Conservation (phyloP, 2,329 filamentous ascomycete species). For the Fusarium temperatum region DNA sequence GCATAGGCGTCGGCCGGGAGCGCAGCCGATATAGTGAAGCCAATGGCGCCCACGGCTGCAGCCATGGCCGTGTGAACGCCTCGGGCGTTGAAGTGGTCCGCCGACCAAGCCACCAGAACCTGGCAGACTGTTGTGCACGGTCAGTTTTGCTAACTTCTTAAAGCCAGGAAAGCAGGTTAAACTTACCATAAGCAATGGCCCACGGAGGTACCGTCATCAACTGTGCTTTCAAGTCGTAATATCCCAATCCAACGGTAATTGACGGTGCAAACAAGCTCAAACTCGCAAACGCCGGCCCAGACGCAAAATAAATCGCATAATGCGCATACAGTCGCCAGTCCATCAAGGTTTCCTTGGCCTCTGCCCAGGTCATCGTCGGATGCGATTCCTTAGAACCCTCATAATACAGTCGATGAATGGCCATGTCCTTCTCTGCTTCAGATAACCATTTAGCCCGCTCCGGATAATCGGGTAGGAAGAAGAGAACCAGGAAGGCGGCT, state of each 20-base stretch:
- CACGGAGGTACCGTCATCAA: slow-evolving; percentile 74
- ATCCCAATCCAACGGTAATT: slow-evolving; percentile 65
- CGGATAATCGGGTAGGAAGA: slow-evolving; percentile 74
- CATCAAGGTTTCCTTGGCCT: slow-evolving; percentile 74
- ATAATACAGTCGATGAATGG: slow-evolving; percentile 52
- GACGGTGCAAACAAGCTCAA: slow-evolving; percentile 70
- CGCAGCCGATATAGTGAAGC: slow-evolving; percentile 69
- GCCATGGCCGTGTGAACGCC: slow-evolving; percentile 55
- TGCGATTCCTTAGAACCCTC: slow-evolving; percentile 67
- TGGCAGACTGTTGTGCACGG: slow-evolving; percentile 46
- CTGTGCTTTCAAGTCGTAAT: slow-evolving; percentile 64
- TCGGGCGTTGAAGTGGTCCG: slow-evolving; percentile 68
- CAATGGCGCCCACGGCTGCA: slow-evolving; percentile 55
- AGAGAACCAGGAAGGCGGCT: slow-evolving; percentile 69
- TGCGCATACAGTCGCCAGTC: slow-evolving; percentile 75
- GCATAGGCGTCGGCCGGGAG: slow-evolving; percentile 68
- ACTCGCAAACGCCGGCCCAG: slow-evolving; percentile 65
- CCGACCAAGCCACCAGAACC: slow-evolving; percentile 63
- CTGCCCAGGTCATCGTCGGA: slow-evolving; percentile 69
- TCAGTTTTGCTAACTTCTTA: not conserved
- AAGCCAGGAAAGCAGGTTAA: not conserved
- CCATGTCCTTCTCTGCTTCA: slow-evolving; percentile 66
- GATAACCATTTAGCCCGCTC: slow-evolving; percentile 71
- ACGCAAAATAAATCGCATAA: slow-evolving; percentile 64
- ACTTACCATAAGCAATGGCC: slow-evolving; percentile 64